Evolutionary conservation across 495 filamentous ascomycete genomes (phyloP).

Genomic region (Neurospora sp.): DNA sequence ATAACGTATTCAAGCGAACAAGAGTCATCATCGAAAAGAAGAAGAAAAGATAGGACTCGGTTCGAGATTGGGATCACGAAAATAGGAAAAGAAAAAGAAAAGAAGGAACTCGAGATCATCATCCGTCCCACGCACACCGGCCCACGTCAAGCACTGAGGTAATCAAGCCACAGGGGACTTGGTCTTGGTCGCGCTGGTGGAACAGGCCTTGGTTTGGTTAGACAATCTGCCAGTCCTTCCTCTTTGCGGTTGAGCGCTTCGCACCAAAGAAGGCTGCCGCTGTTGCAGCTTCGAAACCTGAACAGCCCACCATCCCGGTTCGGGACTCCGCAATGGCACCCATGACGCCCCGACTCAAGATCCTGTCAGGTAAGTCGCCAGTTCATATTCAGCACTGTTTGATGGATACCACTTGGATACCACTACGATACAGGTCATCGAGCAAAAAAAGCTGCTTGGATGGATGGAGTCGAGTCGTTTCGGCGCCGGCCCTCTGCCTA

Average conservation of each 20-base stretch:
- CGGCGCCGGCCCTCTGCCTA: not conserved
- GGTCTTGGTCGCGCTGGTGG: not conserved
- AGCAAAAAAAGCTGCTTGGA: not conserved
- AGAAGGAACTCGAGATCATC: not conserved
- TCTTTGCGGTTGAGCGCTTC: conserved; percentile 19
- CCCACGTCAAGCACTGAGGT: not conserved
- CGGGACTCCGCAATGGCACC: conserved; percentile 39
- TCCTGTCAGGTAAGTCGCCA: conserved; percentile 39
- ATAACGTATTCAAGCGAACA: not conserved
- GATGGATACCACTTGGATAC: not conserved
- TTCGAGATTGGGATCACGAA: not conserved
- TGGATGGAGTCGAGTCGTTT: not conserved
- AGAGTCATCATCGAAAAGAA: not conserved
- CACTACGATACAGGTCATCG: not conserved
- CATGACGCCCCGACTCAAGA: conserved; percentile 43
- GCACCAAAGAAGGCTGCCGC: conserved; percentile 16
- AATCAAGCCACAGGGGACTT: not conserved
- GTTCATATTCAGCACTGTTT: conserved; percentile 13
- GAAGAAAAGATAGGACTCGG: not conserved
- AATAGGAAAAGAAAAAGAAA: not conserved
- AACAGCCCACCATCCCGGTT: conserved; percentile 30
- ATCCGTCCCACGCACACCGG: not conserved
- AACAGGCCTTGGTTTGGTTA: not conserved
- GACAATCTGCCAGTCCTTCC: conserved; percentile 1
- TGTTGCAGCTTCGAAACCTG: conserved; percentile 24